Base-by-base conservation (phyloP, 1,139 yeast species). In the Candida albicans region DNA sequence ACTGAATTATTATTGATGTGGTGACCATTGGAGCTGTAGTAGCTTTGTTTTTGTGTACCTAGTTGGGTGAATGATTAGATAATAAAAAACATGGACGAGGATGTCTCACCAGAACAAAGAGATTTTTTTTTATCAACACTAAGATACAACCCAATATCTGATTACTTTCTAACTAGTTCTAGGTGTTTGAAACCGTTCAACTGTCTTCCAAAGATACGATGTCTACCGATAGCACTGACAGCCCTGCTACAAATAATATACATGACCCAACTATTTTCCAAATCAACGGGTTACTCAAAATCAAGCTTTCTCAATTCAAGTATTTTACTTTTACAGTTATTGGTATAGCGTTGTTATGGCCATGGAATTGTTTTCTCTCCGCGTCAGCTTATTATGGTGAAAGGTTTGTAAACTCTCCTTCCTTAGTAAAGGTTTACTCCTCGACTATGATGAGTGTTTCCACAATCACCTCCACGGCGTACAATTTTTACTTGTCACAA, bases 361-460 rank as follows among this genome's bases (percentile, higher is more conserved):
- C 99, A 0, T 93, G 98, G 97, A 93, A 93, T 68, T 82, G 95
- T 52, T 84, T 90, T 54, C 67, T 93, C 8, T 83, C 95, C 1
- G 96, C 97, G 0, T 79, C 95, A 0, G 87, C 87, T 4, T 90
- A 87, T 63, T 89, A 89, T 59, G 79, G 81, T 31, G 79, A 77
- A 42, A 65, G 93, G 40, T 84, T 91, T 50, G 68, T 71, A 15
- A 73, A 71, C 29, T 65, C 75, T 10, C 80, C 85, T 0, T 49
- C 64, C 1, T 67, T 88, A 49, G 76, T 83, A 10, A 77, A 76
- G 49, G 73, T 79, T 37, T 88, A 87, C 59, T 79, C 91, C 6
- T 84, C 95, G 22, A 81, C 95, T 0, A 86, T 91, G 85, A 93
- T 93, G 98, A 76, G 91, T 1, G 84, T 86, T 0, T 84, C 95